These are phyloP conservation scores for Lasiosphaeriaceae sp. DNA, from an alignment of 495 filamentous ascomycete genomes.

Conservation along the genomic window DNA sequence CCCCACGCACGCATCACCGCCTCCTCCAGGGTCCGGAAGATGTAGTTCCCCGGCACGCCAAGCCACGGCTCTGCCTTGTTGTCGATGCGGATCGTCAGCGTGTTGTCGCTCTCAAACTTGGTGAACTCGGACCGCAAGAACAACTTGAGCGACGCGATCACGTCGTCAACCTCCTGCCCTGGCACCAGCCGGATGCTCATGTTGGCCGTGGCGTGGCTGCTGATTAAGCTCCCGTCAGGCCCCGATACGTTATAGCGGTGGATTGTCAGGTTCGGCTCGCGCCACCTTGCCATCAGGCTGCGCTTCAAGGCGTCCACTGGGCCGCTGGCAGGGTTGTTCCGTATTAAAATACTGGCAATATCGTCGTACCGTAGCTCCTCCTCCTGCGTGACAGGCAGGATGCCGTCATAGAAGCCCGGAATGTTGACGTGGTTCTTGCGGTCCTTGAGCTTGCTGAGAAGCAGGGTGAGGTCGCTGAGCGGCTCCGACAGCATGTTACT, in stretches of 20 bases:
- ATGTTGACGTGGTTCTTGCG: conserved; percentile 58
- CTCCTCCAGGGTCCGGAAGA: conserved; percentile 83
- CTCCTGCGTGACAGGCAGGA: conserved; percentile 67
- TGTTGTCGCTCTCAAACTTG: conserved; percentile 70
- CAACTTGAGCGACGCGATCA: conserved; percentile 59
- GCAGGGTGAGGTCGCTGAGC: conserved; percentile 78
- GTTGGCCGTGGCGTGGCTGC: conserved; percentile 75
- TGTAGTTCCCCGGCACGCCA: conserved; percentile 83
- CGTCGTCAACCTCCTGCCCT: conserved; percentile 75
- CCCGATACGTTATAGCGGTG: conserved; percentile 90
- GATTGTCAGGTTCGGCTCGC: conserved; percentile 90
- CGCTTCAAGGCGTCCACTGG: conserved; percentile 65
- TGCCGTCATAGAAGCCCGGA: conserved; percentile 79
- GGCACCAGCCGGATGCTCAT: conserved; percentile 91
- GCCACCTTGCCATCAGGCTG: conserved; percentile 88
- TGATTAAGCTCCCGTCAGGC: conserved; percentile 82
- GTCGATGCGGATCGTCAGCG: conserved; percentile 76
- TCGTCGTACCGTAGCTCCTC: conserved; percentile 81
- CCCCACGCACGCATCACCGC: conserved; percentile 82
- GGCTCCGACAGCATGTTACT: conserved; percentile 84
- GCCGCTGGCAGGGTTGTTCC: conserved; percentile 61
- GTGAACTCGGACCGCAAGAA: conserved; percentile 72
- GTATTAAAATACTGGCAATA: conserved; percentile 71
- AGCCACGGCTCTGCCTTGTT: conserved; percentile 96
- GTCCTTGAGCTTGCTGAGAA: conserved; percentile 74